Evolutionary conservation across 2,329 filamentous ascomycete species (phyloP), one percentile per base, ranked within the genome.

Genomic region (Verticillium nubilum): DNA sequence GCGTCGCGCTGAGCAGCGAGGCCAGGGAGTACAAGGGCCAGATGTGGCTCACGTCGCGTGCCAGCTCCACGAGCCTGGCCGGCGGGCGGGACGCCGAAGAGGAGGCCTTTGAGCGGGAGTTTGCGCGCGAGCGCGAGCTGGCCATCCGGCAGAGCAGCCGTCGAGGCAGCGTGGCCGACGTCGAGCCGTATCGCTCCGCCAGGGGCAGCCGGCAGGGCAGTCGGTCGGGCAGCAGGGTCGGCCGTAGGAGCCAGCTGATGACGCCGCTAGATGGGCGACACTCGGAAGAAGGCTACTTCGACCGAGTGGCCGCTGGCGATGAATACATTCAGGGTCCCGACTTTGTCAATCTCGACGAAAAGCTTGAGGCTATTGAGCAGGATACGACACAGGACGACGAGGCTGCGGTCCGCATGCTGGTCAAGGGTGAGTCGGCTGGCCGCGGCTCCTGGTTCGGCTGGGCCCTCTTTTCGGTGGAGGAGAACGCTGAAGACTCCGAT

Each of bases 11-110:
- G 65, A 82, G 82, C 59, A 81, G 80, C 57, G 84, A 86, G 68
- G 78, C 86, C 19, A 78, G 86, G 59, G 87, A 90, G 68, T 86
- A 78, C 67, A 89, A 89, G 72, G 87, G 87, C 15, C 86, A 90
- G 71, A 75, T 82, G 15, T 90, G 87, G 87, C 80, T 90, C 23
- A 76, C 84, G n/a, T 84, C 85, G 26, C 79, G 85, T 54, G 84
- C 82, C 58, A 87, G 85, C 68, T 87, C 86, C 1, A 89, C 85
- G 9, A 87, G 82, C 67, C 76, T 89, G 19, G 74, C 79, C 0
- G 82, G 78, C 26, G 71, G 80, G 67, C 75, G 73, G 7, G 79
- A 83, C 33, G 75, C 76, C 3, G 82, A 84, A 4, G 81, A 85
- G 42, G 80, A 81, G 61, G 78, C 75, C 12, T 77, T 82, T 60